phyloP scores from a whole-genome alignment of 2,329 filamentous ascomycete species.

The Dothideomycetidae sp. region DNA sequence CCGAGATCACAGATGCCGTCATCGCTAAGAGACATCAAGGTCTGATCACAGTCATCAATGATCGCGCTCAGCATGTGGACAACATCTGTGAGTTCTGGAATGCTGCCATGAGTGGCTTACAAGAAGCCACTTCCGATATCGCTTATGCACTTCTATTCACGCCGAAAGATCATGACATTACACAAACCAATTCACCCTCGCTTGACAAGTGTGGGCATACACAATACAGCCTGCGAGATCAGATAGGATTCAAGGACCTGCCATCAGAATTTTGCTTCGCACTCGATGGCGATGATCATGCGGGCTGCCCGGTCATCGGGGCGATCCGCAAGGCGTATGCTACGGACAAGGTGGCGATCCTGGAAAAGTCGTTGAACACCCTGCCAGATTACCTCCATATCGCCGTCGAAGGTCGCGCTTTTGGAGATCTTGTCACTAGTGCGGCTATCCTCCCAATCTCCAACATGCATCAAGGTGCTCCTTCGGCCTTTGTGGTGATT shows the following conservation, averaged over 20 bases:
- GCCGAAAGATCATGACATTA: neutral
- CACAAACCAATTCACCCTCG: constrained; percentile 1
- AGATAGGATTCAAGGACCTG: neutral
- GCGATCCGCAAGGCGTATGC: constrained; percentile 21
- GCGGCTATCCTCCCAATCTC: constrained; percentile 24
- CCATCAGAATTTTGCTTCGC: constrained; percentile 2
- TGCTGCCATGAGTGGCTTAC: constrained; percentile 13
- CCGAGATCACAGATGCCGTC: constrained; percentile 15
- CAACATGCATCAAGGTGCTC: constrained; percentile 3
- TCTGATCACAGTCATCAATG: constrained; percentile 13
- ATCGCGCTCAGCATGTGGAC: constrained; percentile 11
- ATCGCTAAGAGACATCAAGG: constrained; percentile 15
- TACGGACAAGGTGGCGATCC: constrained; percentile 18
- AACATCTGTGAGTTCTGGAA: constrained; percentile 17
- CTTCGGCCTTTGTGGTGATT: constrained; percentile 19
- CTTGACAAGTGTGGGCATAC: neutral
- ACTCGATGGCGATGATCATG: constrained; percentile 8
- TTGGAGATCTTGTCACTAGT: constrained; percentile 22
- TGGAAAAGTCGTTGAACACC: constrained; percentile 20
- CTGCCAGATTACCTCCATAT: constrained; percentile 18
- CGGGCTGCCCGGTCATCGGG: constrained; percentile 13
- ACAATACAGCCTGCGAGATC: constrained; percentile 1
- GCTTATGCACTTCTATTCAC: constrained; percentile 17
- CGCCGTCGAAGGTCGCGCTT: constrained; percentile 22
- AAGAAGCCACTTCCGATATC: constrained; percentile 14